These are phyloP conservation scores for Nemophila menziesii DNA, from an alignment of 257 asterid species.

Conservation along the genomic window DNA sequence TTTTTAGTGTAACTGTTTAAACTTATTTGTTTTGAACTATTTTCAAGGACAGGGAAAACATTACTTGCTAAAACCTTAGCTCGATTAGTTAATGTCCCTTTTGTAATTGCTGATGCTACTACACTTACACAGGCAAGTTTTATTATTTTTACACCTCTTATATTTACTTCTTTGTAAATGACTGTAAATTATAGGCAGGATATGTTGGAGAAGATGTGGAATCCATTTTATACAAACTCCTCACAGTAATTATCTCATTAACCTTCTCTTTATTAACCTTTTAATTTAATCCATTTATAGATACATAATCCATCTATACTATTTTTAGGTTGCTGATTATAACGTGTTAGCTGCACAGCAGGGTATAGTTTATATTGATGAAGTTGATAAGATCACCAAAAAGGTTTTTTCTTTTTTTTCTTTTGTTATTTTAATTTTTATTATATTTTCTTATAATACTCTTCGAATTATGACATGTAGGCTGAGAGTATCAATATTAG, in stretches of 20 bases:
- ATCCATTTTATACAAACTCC: conserved; percentile 92
- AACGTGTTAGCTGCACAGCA: conserved; percentile 97
- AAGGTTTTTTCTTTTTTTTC: conserved; percentile 31
- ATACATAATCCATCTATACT: background rate
- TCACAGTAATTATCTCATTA: conserved; percentile 39
- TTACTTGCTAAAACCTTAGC: conserved; percentile 98
- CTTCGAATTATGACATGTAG: conserved; percentile 23
- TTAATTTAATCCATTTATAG: background rate
- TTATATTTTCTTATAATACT: background rate
- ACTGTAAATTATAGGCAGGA: conserved; percentile 60
- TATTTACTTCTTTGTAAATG: background rate
- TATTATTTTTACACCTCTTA: too few species aligned
- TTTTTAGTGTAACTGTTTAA: conserved; percentile 34
- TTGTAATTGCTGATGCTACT: conserved; percentile 97
- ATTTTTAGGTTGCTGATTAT: conserved; percentile 83
- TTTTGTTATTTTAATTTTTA: background rate
- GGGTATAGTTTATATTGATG: conserved; percentile 95
- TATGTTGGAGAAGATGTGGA: conserved; percentile 99
- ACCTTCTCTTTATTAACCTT: background rate
- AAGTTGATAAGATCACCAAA: conserved; percentile 96
- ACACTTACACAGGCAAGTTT: conserved; percentile 90
- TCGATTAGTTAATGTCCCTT: conserved; percentile 90
- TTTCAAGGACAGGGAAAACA: conserved; percentile 89
- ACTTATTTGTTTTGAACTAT: conserved; percentile 28
- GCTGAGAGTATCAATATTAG: conserved; percentile 95